Base-by-base conservation (phyloP, 805 yeast species). In the Starmerella vitae region DNA sequence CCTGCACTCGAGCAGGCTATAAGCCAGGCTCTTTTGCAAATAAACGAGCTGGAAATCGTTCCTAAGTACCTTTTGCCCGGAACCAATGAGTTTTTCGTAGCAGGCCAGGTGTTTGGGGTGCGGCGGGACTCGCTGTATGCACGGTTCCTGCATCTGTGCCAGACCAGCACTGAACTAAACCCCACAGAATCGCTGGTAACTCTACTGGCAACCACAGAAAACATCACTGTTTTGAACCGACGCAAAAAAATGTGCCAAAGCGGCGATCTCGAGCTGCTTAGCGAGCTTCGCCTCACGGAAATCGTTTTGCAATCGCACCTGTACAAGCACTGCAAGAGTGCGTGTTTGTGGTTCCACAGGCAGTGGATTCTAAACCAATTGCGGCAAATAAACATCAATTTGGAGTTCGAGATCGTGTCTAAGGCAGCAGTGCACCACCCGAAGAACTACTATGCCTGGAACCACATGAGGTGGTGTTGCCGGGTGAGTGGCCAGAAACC, bases 361-460 rank as follows among this genome's bases (percentile, higher is more conserved):
- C 42, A 52, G 12, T 53, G 57, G 56, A 37, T 59, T 7, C 37
- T 53, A n/a, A n/a, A 20, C 2, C 22, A 29, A 25, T 30, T 13
- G 1, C 24, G n/a, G 7, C 5, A 4, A 4, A n/a, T 42, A 7
- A 26, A 37, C n/a, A 14, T 40, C 5, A 38, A 39, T 3, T 34
- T 34, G 4, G 65, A 63, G 43, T 36, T 54, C 24, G 39, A 37
- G 13, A 38, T 54, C 1, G 57, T 69, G 1, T 38, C 56, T 2
- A 36, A 34, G 7, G 66, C 75, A 0, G 61, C 62, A 0, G 50
- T 43, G 19, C 43, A 51, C 10, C 76, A 71, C 46, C 65, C 65
- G 8, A 49, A 61, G 31, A 71, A 69, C 49, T 71, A 71, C 48
- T 70, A 70, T 39, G 71, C 74, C 0, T 62, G 68, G 63, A 49